Evolutionary conservation across 495 filamentous ascomycete genomes (phyloP).

Genomic region (Hypoxylon cercidicola): DNA sequence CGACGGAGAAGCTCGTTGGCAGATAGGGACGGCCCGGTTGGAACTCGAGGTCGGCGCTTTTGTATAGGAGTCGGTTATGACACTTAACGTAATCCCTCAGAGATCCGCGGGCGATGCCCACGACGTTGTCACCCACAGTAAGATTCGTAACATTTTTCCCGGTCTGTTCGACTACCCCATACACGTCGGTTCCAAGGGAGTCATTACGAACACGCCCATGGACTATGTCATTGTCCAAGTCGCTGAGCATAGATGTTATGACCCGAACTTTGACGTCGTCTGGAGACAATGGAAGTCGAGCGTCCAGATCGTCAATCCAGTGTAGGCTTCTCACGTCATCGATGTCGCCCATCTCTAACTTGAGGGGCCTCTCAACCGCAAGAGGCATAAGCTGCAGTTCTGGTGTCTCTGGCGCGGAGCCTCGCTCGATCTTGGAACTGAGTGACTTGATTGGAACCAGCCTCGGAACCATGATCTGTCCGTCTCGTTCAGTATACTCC

Average conservation of each 20-base stretch:
- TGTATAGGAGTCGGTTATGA: slow-evolving; percentile 24
- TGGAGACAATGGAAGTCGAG: slow-evolving; percentile 11
- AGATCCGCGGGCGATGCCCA: slow-evolving; percentile 48
- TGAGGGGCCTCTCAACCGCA: slow-evolving; percentile 26
- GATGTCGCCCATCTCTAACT: slow-evolving; percentile 27
- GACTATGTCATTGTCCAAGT: slow-evolving; percentile 25
- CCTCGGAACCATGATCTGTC: slow-evolving; percentile 43
- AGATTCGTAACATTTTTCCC: slow-evolving; percentile 50
- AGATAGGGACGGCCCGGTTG: slow-evolving; percentile 53
- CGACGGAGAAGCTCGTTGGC: slow-evolving; percentile 58
- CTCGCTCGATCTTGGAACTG: slow-evolving; percentile 42
- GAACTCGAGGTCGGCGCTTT: slow-evolving; percentile 47
- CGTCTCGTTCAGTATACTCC: slow-evolving; percentile 41
- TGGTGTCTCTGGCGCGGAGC: slow-evolving; percentile 15
- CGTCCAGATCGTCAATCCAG: slow-evolving; percentile 31
- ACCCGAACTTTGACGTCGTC: slow-evolving; percentile 27
- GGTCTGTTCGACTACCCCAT: slow-evolving; percentile 53
- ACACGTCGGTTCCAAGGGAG: slow-evolving; percentile 51
- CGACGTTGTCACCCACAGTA: slow-evolving; percentile 53
- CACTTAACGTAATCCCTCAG: slow-evolving; percentile 38
- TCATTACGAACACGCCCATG: slow-evolving; percentile 42
- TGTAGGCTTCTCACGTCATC: slow-evolving; percentile 22
- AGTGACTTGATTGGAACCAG: slow-evolving; percentile 33
- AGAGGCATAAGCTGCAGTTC: slow-evolving; percentile 17
- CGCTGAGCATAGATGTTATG: slow-evolving; percentile 4